A percentile compares a stretch with the other conserved stretches of the same genome.
These are phyloP conservation scores for Cercospora sp. DNA, from an alignment of 2,329 filamentous ascomycete species.

Conservation along the genomic window DNA sequence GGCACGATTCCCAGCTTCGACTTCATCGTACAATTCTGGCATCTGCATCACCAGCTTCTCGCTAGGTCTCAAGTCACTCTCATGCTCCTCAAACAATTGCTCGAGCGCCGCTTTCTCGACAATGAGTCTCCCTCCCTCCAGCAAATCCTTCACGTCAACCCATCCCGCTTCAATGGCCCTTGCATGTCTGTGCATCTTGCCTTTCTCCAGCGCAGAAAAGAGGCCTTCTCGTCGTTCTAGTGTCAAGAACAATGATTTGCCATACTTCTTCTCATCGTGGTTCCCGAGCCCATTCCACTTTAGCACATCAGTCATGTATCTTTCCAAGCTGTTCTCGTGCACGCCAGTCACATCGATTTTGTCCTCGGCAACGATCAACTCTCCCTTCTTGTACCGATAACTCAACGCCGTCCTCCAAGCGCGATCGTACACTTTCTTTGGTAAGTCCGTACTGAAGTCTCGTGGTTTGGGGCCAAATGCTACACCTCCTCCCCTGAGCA, in stretches of 20 bases:
- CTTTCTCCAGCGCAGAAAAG: conserved; percentile 57
- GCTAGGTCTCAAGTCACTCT: conserved; percentile 55
- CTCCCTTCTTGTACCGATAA: conserved; percentile 83
- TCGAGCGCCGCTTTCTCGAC: conserved; percentile 80
- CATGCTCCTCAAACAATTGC: conserved; percentile 70
- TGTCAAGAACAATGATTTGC: conserved; percentile 63
- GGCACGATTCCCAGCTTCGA: neutral
- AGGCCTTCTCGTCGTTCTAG: conserved; percentile 57
- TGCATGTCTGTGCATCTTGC: conserved; percentile 63
- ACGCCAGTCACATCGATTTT: conserved; percentile 64
- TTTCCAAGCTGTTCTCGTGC: conserved; percentile 40
- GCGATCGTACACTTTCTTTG: conserved; percentile 88
- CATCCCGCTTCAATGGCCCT: conserved; percentile 69
- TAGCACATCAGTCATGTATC: conserved; percentile 69
- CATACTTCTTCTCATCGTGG: conserved; percentile 57
- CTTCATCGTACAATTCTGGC: conserved; percentile 17
- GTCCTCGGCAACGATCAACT: conserved; percentile 82
- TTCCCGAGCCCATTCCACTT: conserved; percentile 71
- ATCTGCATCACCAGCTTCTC: conserved; percentile 14
- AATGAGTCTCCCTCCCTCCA: conserved; percentile 81
- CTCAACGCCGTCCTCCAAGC: conserved; percentile 93
- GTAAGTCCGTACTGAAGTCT: conserved; percentile 82
- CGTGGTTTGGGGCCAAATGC: conserved; percentile 86
- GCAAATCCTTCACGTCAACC: conserved; percentile 91
- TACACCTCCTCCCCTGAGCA: conserved; percentile 82